These are phyloP conservation scores for Trichoderma pleuroti DNA, from an alignment of 2,329 filamentous ascomycete genomes.

Conservation along the genomic window DNA sequence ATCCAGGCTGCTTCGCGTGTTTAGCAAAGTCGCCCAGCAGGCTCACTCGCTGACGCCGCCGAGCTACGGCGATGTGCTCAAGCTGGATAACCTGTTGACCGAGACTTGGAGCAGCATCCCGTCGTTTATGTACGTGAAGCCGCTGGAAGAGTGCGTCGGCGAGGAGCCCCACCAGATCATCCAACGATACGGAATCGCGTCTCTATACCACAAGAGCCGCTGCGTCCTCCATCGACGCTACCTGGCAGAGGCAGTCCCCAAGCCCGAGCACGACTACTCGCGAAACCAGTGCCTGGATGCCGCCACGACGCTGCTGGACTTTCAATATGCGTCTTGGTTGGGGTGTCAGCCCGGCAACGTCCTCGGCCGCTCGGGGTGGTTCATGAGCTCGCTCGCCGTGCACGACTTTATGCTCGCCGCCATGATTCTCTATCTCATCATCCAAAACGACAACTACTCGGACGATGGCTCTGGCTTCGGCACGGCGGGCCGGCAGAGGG, in stretches of 20 bases:
- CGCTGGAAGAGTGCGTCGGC: constrained; percentile 47
- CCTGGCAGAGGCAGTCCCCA: constrained; percentile 41
- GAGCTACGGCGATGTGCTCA: constrained; percentile 47
- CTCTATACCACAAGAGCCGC: constrained; percentile 53
- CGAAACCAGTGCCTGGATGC: constrained; percentile 48
- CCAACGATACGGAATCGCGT: constrained; percentile 51
- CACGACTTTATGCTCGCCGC: constrained; percentile 61
- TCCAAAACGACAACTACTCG: constrained; percentile 42
- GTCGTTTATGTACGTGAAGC: constrained; percentile 44
- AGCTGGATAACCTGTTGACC: constrained; percentile 44
- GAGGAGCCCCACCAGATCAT: constrained; percentile 47
- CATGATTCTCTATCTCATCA: constrained; percentile 56
- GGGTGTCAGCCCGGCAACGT: constrained; percentile 52
- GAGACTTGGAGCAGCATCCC: constrained; percentile 47
- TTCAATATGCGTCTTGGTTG: constrained; percentile 47
- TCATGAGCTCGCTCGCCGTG: constrained; percentile 53
- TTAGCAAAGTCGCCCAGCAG: constrained; percentile 48
- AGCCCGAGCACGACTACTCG: constrained; percentile 50
- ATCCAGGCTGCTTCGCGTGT: constrained; percentile 44
- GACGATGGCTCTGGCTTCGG: constrained; percentile 34
- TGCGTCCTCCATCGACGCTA: constrained; percentile 56
- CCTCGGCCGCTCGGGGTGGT: constrained; percentile 52
- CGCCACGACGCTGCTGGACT: constrained; percentile 45
- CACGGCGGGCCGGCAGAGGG: constrained; percentile 35
- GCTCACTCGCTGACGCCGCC: constrained; percentile 48